Base-by-base conservation (phyloP, 257 asterid genomes). In the Przewalskia tangutica region DNA sequence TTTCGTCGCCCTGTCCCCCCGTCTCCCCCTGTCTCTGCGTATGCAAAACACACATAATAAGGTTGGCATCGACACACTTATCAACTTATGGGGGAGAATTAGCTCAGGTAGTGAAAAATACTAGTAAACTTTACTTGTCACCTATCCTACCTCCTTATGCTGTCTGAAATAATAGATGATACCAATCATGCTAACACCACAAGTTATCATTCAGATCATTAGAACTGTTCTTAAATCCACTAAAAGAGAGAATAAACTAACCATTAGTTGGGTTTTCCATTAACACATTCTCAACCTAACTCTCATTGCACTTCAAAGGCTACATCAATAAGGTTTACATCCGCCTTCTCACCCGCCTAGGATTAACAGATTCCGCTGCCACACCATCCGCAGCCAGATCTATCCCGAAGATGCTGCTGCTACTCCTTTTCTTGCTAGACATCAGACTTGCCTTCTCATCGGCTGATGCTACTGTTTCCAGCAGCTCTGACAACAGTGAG, bases 401-500 rank as follows among this genome's bases (percentile, higher is more conserved):
- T 20, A 95, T 89, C 77, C 97, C 98, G 42, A 93, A 85, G 77
- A 91, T 90, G 88, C 99, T 93, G 92, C 99, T 92, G 77, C 95
- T 87, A 79, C 98, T 93, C 84, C 98, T 90, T 84, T 93, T 95
- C 92, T 90, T 92, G 86, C 92, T 88, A 3, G 90, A 87, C 34
- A 68, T 81, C 51, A 80, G 62, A 83, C 82, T 89, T 23, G 97
- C 82, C 85, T 91, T 93, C 82, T 90, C 95, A 60, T 91, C 98
- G 62, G 81, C 92, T 9, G 90, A 89, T 12, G 97, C 98, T 83
- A 92, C 91, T 14, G 98, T 92, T 91, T 92, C 98, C 86, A 95
- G 93, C 89, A 95, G 84, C 88, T 93, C 95, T 1, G 97, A 86
- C 85, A 93, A 85, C 76, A 95, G 89, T 50, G 92, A 84, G n/a